Evolutionary conservation across 257 asterid species (phyloP).

Genomic region (Primulina tabacum): DNA sequence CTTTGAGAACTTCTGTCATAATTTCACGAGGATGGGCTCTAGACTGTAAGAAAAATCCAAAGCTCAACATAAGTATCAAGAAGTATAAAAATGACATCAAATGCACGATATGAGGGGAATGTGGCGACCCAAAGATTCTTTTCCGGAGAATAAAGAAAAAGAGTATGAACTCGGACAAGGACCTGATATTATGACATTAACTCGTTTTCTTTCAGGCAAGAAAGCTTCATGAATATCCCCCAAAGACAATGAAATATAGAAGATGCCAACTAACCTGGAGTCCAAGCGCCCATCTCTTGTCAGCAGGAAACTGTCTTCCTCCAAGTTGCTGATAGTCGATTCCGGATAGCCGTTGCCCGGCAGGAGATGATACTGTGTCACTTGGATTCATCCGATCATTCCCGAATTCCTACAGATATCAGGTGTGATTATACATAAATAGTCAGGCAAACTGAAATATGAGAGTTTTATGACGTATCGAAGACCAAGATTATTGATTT

Average conservation of each 20-base stretch:
- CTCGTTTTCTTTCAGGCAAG: not conserved
- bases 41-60: conserved; percentile 43
- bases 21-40: conserved; percentile 83
- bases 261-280: conserved; percentile 52
- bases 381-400: conserved; percentile 44
- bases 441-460: conserved; percentile 5
- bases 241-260: conserved; percentile 1
- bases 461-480: not conserved
- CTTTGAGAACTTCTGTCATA: conserved; percentile 74
- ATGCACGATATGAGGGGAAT: not conserved
- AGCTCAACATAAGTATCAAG: conserved; percentile 8
- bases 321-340: conserved; percentile 68
- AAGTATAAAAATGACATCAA: conserved; percentile 1
- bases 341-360: conserved; percentile 63
- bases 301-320: conserved; percentile 49
- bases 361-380: conserved; percentile 56
- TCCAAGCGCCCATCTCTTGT: conserved; percentile 82
- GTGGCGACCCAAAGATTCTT: not conserved
- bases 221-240: not conserved
- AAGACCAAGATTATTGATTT: not conserved
- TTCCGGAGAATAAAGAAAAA: not conserved
- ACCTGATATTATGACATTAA: not conserved
- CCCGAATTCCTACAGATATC: conserved; percentile 53
- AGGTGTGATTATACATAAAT: not conserved
- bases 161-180: not conserved